Evolutionary conservation across 139 green algal species (phyloP), one percentile per base, ranked within the genome.

Genomic region (Picochlorum sp.): DNA sequence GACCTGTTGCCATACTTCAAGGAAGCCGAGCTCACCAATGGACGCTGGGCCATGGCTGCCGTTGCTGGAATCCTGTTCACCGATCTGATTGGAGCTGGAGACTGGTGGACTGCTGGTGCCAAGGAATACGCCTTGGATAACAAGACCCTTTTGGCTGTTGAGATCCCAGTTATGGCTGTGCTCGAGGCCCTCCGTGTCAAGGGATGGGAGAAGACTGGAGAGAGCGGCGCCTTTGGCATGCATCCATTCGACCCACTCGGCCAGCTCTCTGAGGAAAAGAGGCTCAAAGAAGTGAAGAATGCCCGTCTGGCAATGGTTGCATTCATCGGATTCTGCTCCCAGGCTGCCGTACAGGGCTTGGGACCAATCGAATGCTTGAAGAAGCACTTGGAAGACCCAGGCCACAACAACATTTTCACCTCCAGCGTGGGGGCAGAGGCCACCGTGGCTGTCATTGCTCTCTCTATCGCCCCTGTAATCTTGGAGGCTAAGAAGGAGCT

Each of bases 251-350:
- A 80, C 73, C 73, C 73, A 43, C 14, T 53, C 16, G 39, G 49
- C 55, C 56, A 74, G 65, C 57, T 67, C 43, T 73, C 51, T 59
- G 57, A 77, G n/a, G 71, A 84, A 52, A 95, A 84, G 64, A 72
- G 75, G 40, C 55, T 89, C 29, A 95, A 93, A 84, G 91, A 97
- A 84, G 62, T 97, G 61, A 97, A 97, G 84, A 97, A 97, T 73
- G 90, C 84, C 50, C 61, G 57, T 54, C 68, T 83, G 33, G 77
- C 79, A 4, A 90, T 93, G 84, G 51, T 94, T 35, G 87, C 89
- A n/a, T 88, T 94, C 67, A 24, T 95, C 7, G 90, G 90, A 68
- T 93, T 92, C 72, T 74, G 65, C 64, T 87, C 73, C 36, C 83
- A 93, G 70, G 79, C 78, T 29, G 75, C 76, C 5, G 83, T 92